Percentiles rank a stretch among this genome's conserved stretches.
phyloP scores from a whole-genome alignment of 208 protist genomes.

The Acanthamoeba castellanii region DNA sequence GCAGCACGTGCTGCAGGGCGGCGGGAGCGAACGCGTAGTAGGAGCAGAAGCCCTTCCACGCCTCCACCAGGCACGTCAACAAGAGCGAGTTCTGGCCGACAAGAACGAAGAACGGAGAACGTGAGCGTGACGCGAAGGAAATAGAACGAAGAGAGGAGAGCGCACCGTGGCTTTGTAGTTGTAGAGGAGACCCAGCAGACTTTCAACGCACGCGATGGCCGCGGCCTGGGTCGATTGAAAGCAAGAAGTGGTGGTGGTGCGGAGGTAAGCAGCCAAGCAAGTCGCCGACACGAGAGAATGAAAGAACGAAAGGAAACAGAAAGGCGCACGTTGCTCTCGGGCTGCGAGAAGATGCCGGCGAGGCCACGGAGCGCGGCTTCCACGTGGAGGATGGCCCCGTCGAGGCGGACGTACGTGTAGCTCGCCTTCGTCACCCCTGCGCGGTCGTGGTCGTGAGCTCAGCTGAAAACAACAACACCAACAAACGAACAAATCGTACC shows the following conservation, averaged over 20 bases:
- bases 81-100: neutral
- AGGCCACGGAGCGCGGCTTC: neutral
- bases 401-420: neutral
- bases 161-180: neutral
- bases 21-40: neutral
- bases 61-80: neutral
- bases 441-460: no score
- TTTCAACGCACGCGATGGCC: neutral
- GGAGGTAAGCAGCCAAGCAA: neutral
- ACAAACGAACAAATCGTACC: no score
- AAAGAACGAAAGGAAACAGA: no score
- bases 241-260: no score
- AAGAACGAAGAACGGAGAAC: no score
- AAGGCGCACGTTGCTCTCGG: no score
- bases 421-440: neutral
- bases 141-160: neutral
- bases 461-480: no score
- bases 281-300: neutral
- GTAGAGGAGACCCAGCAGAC: neutral
- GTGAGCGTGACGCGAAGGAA: neutral
- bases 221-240: no score
- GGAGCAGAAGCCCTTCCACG: neutral
- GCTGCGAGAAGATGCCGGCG: neutral
- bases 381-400: neutral
- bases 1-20: neutral